Evolutionary conservation across 495 filamentous ascomycete genomes (phyloP).

Genomic region (Tuber melanosporum): DNA sequence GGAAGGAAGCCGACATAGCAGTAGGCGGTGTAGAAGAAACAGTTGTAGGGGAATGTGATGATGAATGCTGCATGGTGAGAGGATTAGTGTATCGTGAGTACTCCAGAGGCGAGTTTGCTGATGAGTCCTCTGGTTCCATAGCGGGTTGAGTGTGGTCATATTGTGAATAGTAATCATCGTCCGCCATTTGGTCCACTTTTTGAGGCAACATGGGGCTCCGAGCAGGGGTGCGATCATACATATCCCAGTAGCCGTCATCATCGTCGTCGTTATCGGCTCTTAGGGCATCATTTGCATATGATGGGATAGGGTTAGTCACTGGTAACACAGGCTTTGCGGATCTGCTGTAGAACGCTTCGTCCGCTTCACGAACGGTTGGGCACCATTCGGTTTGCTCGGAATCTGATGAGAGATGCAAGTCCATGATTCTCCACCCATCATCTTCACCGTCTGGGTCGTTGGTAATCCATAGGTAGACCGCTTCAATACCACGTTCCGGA

Average conservation of each 20-base stretch:
- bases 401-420: constrained; percentile 54
- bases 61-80: constrained; percentile 12
- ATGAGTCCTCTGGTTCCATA: constrained; percentile 54
- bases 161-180: constrained; percentile 76
- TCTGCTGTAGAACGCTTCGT: constrained; percentile 42
- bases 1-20: constrained; percentile 21
- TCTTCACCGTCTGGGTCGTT: constrained; percentile 61
- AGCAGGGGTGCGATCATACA: constrained; percentile 79
- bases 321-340: constrained; percentile 14
- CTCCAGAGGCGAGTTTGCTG: constrained; percentile 24
- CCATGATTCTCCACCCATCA: constrained; percentile 76
- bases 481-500: constrained; percentile 44
- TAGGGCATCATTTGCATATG: background rate
- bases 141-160: constrained; percentile 85
- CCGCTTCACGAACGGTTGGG: constrained; percentile 36
- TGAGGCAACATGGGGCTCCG: constrained; percentile 58
- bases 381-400: constrained; percentile 33
- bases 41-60: constrained; percentile 26
- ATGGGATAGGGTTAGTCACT: constrained; percentile 22
- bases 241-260: constrained; percentile 90
- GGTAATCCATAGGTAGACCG: constrained; percentile 61
- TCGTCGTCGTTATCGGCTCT: constrained; percentile 58
- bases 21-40: constrained; percentile 28
- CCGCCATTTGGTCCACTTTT: constrained; percentile 45
- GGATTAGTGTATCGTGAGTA: constrained; percentile 20